A percentile compares a stretch with the other conserved stretches of the same genome.
Evolutionary conservation across 148 eudicot species (phyloP).

Genomic region (Salicornia ramosissima): DNA sequence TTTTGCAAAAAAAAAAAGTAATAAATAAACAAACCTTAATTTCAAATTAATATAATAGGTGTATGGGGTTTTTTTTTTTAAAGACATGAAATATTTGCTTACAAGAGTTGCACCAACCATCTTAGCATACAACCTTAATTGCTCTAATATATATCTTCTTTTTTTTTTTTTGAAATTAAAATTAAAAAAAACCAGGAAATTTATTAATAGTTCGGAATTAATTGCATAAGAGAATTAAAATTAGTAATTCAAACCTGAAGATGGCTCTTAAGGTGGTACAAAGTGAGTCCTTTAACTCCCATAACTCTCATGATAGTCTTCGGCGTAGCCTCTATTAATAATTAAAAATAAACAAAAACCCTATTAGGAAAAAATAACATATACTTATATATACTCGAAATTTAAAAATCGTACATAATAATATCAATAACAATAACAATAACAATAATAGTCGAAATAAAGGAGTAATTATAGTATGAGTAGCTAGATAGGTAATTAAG

Average conservation of each 20-base stretch:
- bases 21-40: background rate
- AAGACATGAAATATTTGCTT: too few relatives aligned
- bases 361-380: background rate
- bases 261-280: constrained; percentile 79
- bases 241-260: constrained; percentile 39
- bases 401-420: background rate
- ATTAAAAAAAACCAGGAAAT: too few relatives aligned
- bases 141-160: too few relatives aligned
- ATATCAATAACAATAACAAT: background rate
- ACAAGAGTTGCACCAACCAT: too few relatives aligned
- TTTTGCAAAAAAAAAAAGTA: background rate
- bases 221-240: too few relatives aligned
- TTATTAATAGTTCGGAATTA: too few relatives aligned
- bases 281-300: constrained; percentile 91
- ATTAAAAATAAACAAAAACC: background rate
- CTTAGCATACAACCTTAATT: too few relatives aligned
- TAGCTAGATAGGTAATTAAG: background rate
- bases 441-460: background rate
- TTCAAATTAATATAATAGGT: too few relatives aligned
- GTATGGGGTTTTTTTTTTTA: too few relatives aligned
- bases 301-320: constrained; percentile 73
- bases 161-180: too few relatives aligned
- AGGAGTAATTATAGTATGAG: background rate
- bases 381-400: too few relatives aligned
- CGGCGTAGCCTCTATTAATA: constrained; percentile 72